Conservation (phyloP, 805 yeast genomes). For the Brettanomyces naardenensis region DNA sequence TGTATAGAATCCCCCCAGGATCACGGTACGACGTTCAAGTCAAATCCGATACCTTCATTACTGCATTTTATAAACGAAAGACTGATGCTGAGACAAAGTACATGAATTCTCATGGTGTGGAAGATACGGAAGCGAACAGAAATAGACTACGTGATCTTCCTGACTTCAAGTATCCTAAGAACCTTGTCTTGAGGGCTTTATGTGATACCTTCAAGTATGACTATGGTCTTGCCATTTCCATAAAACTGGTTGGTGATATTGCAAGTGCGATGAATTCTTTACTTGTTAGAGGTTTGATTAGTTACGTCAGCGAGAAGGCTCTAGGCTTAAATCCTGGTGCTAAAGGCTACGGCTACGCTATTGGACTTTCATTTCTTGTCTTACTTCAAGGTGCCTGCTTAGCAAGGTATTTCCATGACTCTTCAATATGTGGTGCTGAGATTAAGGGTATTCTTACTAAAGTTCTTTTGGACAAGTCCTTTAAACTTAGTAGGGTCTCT, state of each 20-base stretch:
- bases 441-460: constrained; percentile 65
- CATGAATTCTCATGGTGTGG: constrained; percentile 23
- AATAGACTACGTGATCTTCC: constrained; percentile 26
- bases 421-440: constrained; percentile 61
- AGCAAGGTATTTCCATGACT: constrained; percentile 56
- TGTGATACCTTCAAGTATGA: constrained; percentile 42
- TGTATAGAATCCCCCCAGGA: constrained; percentile 38
- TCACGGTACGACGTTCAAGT: constrained; percentile 32
- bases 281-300: constrained; percentile 55
- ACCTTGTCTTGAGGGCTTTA: constrained; percentile 37
- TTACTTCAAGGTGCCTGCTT: constrained; percentile 37
- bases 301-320: constrained; percentile 49
- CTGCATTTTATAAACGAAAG: constrained; percentile 25
- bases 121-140: constrained; percentile 29
- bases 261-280: constrained; percentile 56
- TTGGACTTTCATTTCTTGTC: constrained; percentile 59
- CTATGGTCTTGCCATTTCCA: constrained; percentile 32
- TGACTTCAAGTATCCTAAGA: constrained; percentile 33
- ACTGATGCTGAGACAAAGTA: constrained; percentile 26
- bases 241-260: constrained; percentile 38
- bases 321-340: constrained; percentile 36
- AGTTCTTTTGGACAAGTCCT: constrained; percentile 61
- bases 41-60: constrained; percentile 28
- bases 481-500: constrained; percentile 50
- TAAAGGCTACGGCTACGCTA: constrained; percentile 67